A percentile compares a stretch with the other conserved stretches of the same genome.
Conservation (phyloP, 768 basidiomycete genomes). For the Rhizopogon vesiculosus region DNA sequence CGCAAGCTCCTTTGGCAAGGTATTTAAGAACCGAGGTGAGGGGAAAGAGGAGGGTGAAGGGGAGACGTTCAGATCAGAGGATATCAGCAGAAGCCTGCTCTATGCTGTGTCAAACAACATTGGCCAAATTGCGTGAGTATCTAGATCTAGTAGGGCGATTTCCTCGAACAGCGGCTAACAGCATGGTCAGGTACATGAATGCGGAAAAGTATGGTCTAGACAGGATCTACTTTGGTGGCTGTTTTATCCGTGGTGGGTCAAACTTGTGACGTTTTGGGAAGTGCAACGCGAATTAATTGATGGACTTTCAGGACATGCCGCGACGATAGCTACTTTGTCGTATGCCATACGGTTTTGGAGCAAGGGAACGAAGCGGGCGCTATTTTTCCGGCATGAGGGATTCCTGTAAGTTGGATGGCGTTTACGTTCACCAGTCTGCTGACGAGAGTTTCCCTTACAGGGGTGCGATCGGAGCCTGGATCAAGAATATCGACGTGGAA, state of each 20-base stretch:
- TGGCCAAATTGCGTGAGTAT: constrained; percentile 95
- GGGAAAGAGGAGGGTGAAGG: constrained; percentile 41
- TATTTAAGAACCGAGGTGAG: constrained; percentile 81
- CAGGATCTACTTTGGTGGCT: constrained; percentile 98
- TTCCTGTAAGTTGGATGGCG: constrained; percentile 68
- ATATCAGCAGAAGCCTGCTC: constrained; percentile 89
- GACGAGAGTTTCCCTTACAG: constrained; percentile 33
- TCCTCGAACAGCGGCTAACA: constrained; percentile 11
- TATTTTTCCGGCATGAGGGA: constrained; percentile 97
- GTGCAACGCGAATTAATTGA: not conserved
- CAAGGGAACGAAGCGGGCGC: constrained; percentile 92
- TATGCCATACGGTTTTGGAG: constrained; percentile 99
- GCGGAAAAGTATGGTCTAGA: constrained; percentile 97
- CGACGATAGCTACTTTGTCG: constrained; percentile 94
- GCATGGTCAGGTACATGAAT: constrained; percentile 74
- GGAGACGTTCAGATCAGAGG: constrained; percentile 79
- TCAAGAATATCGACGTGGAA: constrained; percentile 81
- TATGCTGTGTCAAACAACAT: constrained; percentile 99
- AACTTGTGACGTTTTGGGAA: not conserved
- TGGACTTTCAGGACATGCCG: constrained; percentile 72
- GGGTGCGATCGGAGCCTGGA: constrained; percentile 95
- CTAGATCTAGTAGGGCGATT: constrained; percentile 4
- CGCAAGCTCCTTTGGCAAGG: constrained; percentile 97
- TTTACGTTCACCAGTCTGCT: not conserved
- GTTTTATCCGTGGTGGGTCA: constrained; percentile 88